Base-by-base conservation (phyloP, 345 rosid species). In the Gossypium longicalyx region DNA sequence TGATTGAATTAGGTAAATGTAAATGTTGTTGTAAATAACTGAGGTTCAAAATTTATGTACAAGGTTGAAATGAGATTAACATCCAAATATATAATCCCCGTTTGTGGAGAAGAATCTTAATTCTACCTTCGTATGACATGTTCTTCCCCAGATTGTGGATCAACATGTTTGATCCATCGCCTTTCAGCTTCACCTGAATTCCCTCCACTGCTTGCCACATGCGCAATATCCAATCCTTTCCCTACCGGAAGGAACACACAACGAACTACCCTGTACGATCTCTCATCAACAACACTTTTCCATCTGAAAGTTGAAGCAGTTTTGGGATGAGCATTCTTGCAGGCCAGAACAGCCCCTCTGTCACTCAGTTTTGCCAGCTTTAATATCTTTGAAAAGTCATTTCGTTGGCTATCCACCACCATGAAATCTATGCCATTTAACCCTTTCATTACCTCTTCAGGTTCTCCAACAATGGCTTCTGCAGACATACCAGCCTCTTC, bases 161-260 rank as follows among this genome's bases (percentile, higher is more conserved):
- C 97, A 49, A 90, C 77, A 81, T 95, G 98, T 73, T 81, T 93
- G 82, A 93, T 83, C 99, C 98, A 95, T 61, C 83, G 79, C 70
- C 81, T 83, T 71, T 61, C 62, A 3, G 49, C 75, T 43, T 58
- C 84, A 15, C 66, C 82, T 19, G 80, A 62, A 70, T 19, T 80
- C 1, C 80, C 82, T 25, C 81, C 84, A 9, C 77, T 60, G 0
- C 85, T 70, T 0, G 90, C 92, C 0, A 95, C 94, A 71, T 93
- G 96, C 5, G 96, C 97, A 27, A 93, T 88, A 74, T 93, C 97
- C 74, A 95, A 76, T 4, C 99, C 98, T 29, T 91, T 82, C 2
- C 98, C 93, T 23, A 95, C 97, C 0, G 99, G 97, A 69, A 95
- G 89, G 77, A 83, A 89, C 75, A 90, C 96, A 6, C 88, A 87